A percentile compares a stretch with the other conserved stretches of the same genome.
These are phyloP conservation scores for Conticribra weissflogii DNA, from an alignment of 108 stramenopile genomes.

Conservation along the genomic window DNA sequence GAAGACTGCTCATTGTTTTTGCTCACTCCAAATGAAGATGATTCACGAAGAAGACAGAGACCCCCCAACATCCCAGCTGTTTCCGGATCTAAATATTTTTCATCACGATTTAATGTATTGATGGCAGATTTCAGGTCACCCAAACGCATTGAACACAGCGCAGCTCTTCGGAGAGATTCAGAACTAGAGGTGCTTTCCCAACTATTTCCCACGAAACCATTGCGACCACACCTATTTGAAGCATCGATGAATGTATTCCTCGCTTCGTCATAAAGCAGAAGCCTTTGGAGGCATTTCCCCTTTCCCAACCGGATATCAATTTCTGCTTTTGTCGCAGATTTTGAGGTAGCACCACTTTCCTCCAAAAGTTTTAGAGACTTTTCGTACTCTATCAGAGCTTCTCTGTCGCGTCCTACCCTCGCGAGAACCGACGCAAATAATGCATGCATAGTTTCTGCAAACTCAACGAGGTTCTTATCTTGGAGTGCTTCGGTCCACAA, in stretches of 20 bases:
- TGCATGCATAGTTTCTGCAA: conserved; percentile 31
- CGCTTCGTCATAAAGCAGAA: conserved; percentile 61
- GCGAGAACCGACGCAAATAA: conserved; percentile 65
- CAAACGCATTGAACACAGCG: conserved; percentile 47
- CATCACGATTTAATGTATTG: conserved; percentile 8
- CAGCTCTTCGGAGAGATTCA: conserved; percentile 40
- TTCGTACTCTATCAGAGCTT: conserved; percentile 52
- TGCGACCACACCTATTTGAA: conserved; percentile 6
- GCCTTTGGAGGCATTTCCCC: conserved; percentile 59
- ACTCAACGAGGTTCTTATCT: conserved; percentile 4
- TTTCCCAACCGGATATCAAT: conserved; percentile 43
- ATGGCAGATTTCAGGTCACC: conserved; percentile 31
- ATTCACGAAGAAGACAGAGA: conserved; percentile 13
- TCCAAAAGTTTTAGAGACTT: conserved; percentile 26
- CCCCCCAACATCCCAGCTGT: conserved; percentile 27
- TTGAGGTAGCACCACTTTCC: conserved; percentile 3
- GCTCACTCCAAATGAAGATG: not conserved
- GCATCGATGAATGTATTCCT: conserved; percentile 20
- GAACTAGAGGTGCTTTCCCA: not conserved
- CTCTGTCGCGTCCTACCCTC: conserved; percentile 61
- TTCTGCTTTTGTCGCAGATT: conserved; percentile 19
- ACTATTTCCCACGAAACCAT: not conserved
- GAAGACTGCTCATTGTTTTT: not conserved
- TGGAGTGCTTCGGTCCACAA: conserved; percentile 15
- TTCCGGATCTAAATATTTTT: conserved; percentile 8